phyloP scores from a whole-genome alignment of 768 basidiomycete species.

The Collybiopsis luxurians region DNA sequence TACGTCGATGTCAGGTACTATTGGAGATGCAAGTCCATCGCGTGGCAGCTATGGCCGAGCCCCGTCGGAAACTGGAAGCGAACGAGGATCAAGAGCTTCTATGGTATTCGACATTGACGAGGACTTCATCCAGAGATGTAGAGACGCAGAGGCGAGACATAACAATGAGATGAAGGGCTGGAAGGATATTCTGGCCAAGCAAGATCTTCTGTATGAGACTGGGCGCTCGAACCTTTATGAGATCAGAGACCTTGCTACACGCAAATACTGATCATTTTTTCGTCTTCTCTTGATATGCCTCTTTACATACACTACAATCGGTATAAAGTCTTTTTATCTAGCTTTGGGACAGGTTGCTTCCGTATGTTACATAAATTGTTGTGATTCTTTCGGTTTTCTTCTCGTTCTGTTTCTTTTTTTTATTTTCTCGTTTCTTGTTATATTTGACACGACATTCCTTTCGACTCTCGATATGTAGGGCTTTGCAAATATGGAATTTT shows the following conservation, averaged over 20 bases:
- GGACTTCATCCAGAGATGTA: conserved; percentile 68
- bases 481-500: conserved; percentile 16
- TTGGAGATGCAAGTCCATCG: conserved; percentile 52
- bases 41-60: conserved; percentile 57
- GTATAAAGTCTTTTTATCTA: conserved; percentile 22
- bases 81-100: conserved; percentile 77
- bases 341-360: conserved; percentile 16
- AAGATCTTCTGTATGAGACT: conserved; percentile 39
- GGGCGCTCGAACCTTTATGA: conserved; percentile 73
- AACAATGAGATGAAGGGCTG: conserved; percentile 83
- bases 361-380: conserved; percentile 19
- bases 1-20: conserved; percentile 20
- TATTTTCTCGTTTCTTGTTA: conserved; percentile 12
- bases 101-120: conserved; percentile 79
- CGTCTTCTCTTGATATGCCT: conserved; percentile 12
- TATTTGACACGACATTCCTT: conserved; percentile 10
- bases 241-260: conserved; percentile 83
- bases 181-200: conserved; percentile 40
- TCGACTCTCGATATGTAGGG: conserved; percentile 28
- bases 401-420: conserved; percentile 10
- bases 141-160: conserved; percentile 79
- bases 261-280: conserved; percentile 57
- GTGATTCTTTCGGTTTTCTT: conserved; percentile 18
- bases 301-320: conserved; percentile 12
- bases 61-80: conserved; percentile 74